These are phyloP conservation scores for Alternaria solani DNA, from an alignment of 2,329 filamentous ascomycete species.

Conservation along the genomic window DNA sequence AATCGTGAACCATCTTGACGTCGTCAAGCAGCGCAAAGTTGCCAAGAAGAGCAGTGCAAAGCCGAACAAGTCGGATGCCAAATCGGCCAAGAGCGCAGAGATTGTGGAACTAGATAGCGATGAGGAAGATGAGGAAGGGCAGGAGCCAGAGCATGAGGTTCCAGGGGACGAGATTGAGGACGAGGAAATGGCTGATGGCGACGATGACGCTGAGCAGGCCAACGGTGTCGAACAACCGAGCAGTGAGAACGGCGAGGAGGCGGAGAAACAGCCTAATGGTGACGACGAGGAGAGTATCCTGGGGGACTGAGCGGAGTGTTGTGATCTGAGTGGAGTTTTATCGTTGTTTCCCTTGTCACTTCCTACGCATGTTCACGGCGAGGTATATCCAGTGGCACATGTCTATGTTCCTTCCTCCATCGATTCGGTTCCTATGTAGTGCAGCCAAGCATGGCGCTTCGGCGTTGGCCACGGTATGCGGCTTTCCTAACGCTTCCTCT, in stretches of 20 bases:
- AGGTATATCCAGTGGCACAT: background rate
- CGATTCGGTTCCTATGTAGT: background rate
- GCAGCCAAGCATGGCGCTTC: constrained; percentile 20
- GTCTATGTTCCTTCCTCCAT: background rate
- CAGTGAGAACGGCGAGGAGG: constrained; percentile 34
- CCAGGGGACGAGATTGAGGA: constrained; percentile 44
- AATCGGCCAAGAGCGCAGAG: constrained; percentile 53
- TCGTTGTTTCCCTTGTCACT: background rate
- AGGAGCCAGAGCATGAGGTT: constrained; percentile 35
- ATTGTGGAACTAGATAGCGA: constrained; percentile 46
- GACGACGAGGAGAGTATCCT: constrained; percentile 57
- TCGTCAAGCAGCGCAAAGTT: constrained; percentile 57
- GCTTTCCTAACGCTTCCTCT: background rate
- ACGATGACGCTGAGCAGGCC: constrained; percentile 48
- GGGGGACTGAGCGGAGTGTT: constrained; percentile 43
- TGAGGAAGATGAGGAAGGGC: constrained; percentile 42
- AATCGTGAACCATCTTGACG: constrained; percentile 79
- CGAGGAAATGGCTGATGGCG: constrained; percentile 52
- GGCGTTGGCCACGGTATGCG: constrained; percentile 12
- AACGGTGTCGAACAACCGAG: constrained; percentile 49
- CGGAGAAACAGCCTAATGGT: constrained; percentile 34
- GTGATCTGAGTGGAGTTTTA: constrained; percentile 4
- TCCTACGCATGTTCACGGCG: constrained; percentile 1
- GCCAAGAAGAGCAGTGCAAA: constrained; percentile 29
- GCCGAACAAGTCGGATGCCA: constrained; percentile 49